phyloP scores from a whole-genome alignment of 2,329 filamentous ascomycete species.

The Dichotomopilus funicola region DNA sequence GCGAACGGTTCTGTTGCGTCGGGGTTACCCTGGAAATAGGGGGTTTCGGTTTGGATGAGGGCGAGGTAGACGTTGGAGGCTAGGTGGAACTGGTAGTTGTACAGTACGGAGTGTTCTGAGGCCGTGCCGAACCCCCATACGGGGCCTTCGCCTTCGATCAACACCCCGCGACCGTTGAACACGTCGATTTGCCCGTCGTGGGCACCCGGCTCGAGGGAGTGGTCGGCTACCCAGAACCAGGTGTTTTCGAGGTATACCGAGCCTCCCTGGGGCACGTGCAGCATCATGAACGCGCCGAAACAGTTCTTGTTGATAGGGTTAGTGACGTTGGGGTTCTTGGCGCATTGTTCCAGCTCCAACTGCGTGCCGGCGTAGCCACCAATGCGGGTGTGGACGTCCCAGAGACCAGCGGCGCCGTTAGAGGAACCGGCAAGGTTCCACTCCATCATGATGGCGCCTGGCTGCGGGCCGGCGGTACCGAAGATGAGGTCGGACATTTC shows the following conservation, averaged over 20 bases:
- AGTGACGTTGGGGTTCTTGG: conserved; percentile 62
- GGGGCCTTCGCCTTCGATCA: conserved; percentile 69
- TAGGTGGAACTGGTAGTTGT: conserved; percentile 79
- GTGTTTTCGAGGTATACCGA: conserved; percentile 80
- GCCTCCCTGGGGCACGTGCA: conserved; percentile 56
- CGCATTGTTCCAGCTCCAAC: conserved; percentile 71
- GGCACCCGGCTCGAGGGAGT: conserved; percentile 71
- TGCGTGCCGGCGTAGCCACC: conserved; percentile 80
- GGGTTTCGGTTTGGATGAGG: conserved; percentile 82
- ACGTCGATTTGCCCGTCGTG: conserved; percentile 66
- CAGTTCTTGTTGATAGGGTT: conserved; percentile 60
- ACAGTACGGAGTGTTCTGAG: conserved; percentile 60
- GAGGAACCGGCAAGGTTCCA: conserved; percentile 72
- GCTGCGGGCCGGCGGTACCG: conserved; percentile 72
- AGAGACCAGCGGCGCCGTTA: conserved; percentile 71
- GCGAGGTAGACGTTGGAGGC: conserved; percentile 76
- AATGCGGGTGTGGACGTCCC: conserved; percentile 94
- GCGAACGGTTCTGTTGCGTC: conserved; percentile 61
- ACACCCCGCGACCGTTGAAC: conserved; percentile 80
- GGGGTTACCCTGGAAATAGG: conserved; percentile 81
- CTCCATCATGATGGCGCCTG: conserved; percentile 83
- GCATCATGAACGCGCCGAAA: conserved; percentile 64
- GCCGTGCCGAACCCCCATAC: conserved; percentile 77
- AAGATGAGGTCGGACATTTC: conserved; percentile 88
- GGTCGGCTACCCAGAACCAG: conserved; percentile 87